Evolutionary conservation across 2,329 filamentous ascomycete genomes (phyloP).

Genomic region (Bipolaris zeicola): DNA sequence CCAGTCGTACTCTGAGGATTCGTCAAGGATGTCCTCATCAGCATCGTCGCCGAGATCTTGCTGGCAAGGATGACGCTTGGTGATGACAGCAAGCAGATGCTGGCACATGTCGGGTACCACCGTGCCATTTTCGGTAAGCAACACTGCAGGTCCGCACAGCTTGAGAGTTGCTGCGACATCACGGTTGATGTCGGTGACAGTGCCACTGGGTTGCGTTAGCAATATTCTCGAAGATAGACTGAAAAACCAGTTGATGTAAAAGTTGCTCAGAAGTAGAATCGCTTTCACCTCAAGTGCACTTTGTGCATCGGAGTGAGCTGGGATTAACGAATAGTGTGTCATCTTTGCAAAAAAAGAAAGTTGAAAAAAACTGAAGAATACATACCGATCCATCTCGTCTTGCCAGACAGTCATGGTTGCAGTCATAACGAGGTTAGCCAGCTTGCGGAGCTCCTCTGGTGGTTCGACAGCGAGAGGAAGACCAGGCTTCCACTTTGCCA

Average conservation of each 20-base stretch:
- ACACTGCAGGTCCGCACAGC: constrained; percentile 83
- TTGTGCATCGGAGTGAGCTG: constrained; percentile 99
- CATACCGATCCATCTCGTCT: constrained; percentile 92
- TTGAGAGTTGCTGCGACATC: constrained; percentile 90
- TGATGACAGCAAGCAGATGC: constrained; percentile 78
- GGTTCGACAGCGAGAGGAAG: constrained; percentile 81
- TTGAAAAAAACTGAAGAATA: constrained; percentile 40
- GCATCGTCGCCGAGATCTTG: constrained; percentile 83
- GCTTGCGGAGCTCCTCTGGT: constrained; percentile 78
- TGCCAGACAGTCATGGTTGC: constrained; percentile 85
- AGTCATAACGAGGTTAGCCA: constrained; percentile 83
- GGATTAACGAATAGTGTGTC: constrained; percentile 89
- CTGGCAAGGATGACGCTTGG: constrained; percentile 90
- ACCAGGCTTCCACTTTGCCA: constrained; percentile 85
- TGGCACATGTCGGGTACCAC: constrained; percentile 78
- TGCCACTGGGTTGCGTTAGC: constrained; percentile 63
- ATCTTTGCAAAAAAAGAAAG: constrained; percentile 60
- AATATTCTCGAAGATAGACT: constrained; percentile 7
- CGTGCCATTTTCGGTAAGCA: constrained; percentile 67
- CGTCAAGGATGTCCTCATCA: constrained; percentile 68
- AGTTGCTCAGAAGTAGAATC: constrained; percentile 63
- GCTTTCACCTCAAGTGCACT: constrained; percentile 87
- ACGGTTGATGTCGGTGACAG: constrained; percentile 93
- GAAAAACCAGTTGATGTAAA: constrained; percentile 48
- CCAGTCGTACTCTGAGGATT: constrained; percentile 97